Evolutionary conservation across 768 basidiomycete genomes (phyloP).

Genomic region (Russula earlei): DNA sequence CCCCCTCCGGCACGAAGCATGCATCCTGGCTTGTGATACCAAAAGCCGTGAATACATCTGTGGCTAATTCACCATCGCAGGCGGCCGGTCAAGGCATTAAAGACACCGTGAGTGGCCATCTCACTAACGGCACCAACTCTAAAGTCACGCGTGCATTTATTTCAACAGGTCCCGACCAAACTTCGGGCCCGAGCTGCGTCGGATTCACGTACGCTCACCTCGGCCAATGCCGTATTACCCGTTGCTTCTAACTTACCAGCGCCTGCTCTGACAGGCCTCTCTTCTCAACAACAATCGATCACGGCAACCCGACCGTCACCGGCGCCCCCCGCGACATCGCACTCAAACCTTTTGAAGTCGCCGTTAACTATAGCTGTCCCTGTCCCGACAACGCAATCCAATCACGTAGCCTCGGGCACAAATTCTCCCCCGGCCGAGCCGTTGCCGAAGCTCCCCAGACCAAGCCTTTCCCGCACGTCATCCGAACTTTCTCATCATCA

Average conservation of each 20-base stretch:
- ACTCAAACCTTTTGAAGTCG: conserved; percentile 14
- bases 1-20: conserved; percentile 1
- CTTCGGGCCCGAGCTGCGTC: conserved; percentile 16
- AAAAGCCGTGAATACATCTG: not conserved
- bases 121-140: not conserved
- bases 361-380: conserved; percentile 8
- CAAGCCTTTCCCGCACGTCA: conserved; percentile 5
- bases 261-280: not conserved
- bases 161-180: conserved; percentile 3
- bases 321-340: conserved; percentile 2
- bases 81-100: not conserved
- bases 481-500: conserved; percentile 2
- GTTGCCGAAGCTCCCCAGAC: conserved; percentile 3
- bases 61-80: not conserved
- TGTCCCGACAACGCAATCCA: not conserved
- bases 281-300: conserved; percentile 3
- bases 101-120: not conserved
- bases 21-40: conserved; percentile 16
- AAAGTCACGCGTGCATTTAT: not conserved
- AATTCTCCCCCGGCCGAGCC: conserved; percentile 6
- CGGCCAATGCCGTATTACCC: not conserved
- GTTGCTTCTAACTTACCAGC: conserved; percentile 2
- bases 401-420: not conserved
- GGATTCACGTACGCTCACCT: conserved; percentile 13
- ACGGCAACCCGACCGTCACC: conserved; percentile 1